Conservation (phyloP, 441 rosid species). For the Isatis lusitanica region DNA sequence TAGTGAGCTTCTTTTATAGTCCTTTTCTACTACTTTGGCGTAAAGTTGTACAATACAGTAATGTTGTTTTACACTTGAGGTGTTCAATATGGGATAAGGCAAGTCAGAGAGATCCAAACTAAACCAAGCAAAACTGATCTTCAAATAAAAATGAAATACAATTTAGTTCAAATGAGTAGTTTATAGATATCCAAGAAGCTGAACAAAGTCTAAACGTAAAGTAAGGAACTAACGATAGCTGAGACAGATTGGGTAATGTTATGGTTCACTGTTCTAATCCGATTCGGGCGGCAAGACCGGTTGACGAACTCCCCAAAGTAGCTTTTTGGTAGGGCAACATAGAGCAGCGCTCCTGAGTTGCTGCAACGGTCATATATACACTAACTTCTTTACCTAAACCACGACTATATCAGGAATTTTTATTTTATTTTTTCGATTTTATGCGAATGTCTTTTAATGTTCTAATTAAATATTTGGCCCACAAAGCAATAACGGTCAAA, state of each 20-base stretch:
- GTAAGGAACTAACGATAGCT: neutral
- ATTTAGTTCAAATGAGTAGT: neutral
- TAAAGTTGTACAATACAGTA: neutral
- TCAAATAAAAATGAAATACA: neutral
- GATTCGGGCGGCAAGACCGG: neutral
- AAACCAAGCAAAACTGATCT: neutral
- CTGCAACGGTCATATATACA: conserved; percentile 35
- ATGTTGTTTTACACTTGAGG: neutral
- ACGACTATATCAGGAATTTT: neutral
- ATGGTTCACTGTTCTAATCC: neutral
- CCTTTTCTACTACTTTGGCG: neutral
- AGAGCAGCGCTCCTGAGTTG: conserved; percentile 27
- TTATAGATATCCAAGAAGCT: neutral
- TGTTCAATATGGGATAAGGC: neutral
- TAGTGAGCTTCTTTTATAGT: no score
- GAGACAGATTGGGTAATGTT: neutral
- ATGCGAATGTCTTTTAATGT: neutral
- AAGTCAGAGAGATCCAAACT: neutral
- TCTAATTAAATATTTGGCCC: conserved; percentile 9
- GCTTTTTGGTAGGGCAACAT: neutral
- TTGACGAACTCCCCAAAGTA: neutral
- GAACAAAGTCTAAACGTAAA: neutral
- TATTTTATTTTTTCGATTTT: neutral
- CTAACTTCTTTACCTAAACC: conserved; percentile 26
- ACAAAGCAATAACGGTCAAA: conserved; percentile 30